These are phyloP conservation scores for Candida sojae DNA, from an alignment of 1,139 yeast species.

Conservation along the genomic window DNA sequence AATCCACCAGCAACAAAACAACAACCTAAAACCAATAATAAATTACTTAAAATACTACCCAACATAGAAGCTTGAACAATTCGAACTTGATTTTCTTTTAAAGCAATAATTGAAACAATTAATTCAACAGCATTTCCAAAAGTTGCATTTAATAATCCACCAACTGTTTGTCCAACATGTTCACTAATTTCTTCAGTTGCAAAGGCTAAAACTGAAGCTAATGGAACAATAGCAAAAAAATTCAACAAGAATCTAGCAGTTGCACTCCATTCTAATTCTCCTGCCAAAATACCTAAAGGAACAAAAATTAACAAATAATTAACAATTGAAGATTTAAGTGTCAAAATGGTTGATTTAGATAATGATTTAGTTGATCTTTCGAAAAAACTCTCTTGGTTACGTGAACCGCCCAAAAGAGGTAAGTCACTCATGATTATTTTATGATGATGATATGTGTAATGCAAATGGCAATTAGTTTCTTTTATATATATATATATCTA, in stretches of 20 bases:
- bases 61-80: constrained; percentile 97
- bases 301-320: constrained; percentile 79
- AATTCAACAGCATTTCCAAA: constrained; percentile 94
- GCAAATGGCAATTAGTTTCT: background rate
- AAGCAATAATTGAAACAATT: constrained; percentile 89
- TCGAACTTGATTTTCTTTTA: constrained; percentile 80
- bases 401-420: constrained; percentile 13
- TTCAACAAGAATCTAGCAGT: constrained; percentile 68
- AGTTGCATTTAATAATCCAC: constrained; percentile 92
- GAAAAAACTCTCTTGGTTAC: background rate
- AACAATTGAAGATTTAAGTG: constrained; percentile 68
- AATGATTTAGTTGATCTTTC: background rate
- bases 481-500: too few relatives aligned
- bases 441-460: background rate
- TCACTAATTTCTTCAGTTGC: constrained; percentile 93
- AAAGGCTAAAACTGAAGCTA: constrained; percentile 85
- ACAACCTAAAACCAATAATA: constrained; percentile 89
- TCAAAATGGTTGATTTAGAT: constrained; percentile 18
- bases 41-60: constrained; percentile 87
- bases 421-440: constrained; percentile 13
- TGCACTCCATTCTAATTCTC: constrained; percentile 58
- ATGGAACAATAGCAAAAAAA: constrained; percentile 87
- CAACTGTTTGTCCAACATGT: constrained; percentile 84
- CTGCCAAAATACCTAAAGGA: constrained; percentile 83
- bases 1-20: constrained; percentile 94